Base-by-base conservation (phyloP, 495 filamentous ascomycete genomes). In the Neurospora hispaniola region DNA sequence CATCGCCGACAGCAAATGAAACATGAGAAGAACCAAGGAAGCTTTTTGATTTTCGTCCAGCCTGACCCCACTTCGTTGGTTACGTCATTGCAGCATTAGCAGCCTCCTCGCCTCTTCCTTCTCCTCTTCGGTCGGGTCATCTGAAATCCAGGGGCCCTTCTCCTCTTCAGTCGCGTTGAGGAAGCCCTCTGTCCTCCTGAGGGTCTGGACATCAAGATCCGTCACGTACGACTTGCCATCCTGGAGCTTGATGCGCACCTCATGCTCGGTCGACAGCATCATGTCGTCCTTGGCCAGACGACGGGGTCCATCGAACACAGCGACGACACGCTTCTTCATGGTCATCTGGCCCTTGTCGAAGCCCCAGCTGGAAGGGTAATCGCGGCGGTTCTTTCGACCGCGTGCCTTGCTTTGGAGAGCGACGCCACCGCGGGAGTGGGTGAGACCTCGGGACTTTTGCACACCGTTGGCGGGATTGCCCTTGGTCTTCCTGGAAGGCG, bases 241-340 rank as follows among this genome's bases (percentile, higher is more conserved):
- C 39, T 85, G 86, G 23, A 97, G 89, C 81, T 87, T 89, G 79
- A 97, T 82, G 76, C 94, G 93, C 70, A 98, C 94, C 82, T 99
- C 96, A 76, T 94, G 96, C 76, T 97, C 93, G 35, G 91, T 92
- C 77, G 93, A 92, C 48, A 99, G 90, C 94, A 97, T 96, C 96
- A 98, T 97, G 85, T 98, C 96, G 80, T 99, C 96, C 84, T 98
- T 98, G 87, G 92, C 95, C 73, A 99, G 86, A 9, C 94, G 89
- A 71, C 94, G 88, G 14, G 86, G 88, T 3, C 96, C 96, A 77
- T 98, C 94, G 75, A 96, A 99, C 20, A 97, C 93, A 75, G 93
- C 92, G 73, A 98, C 84, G 16, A 97, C 94, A 23, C 96, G 92
- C 89, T 98, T 97, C 88, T 96, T 98, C 85, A 94, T 96, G 79